Evolutionary conservation across 352 stramenopile genomes (phyloP).

Genomic region (Pythium volutum): DNA sequence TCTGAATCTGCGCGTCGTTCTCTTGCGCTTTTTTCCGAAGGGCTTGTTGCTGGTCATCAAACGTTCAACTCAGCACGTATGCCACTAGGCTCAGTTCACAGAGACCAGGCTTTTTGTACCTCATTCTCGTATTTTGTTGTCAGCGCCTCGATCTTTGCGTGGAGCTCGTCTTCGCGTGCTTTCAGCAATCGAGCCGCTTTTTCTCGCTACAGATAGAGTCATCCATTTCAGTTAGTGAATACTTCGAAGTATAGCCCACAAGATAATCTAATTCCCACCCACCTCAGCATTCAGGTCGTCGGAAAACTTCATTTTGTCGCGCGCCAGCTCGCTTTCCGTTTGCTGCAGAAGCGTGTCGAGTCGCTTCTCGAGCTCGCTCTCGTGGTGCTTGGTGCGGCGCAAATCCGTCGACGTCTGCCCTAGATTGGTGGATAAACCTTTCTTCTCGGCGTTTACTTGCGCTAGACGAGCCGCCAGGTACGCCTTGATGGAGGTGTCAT

Average conservation of each 20-base stretch:
- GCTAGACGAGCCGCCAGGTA: slow-evolving; percentile 88
- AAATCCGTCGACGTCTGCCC: slow-evolving; percentile 47
- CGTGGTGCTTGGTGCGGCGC: slow-evolving; percentile 36
- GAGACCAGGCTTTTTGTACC: slow-evolving; percentile 24
- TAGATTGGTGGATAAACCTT: slow-evolving; percentile 34
- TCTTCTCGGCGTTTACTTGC: slow-evolving; percentile 69
- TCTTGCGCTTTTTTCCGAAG: slow-evolving; percentile 44
- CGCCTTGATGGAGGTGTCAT: slow-evolving; percentile 88
- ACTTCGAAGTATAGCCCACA: too few species aligned
- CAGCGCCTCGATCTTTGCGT: slow-evolving; percentile 61
- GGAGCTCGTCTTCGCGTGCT: slow-evolving; percentile 57
- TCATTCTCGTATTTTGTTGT: slow-evolving; percentile 62
- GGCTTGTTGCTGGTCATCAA: slow-evolving; percentile 34
- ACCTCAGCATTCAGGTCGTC: slow-evolving; percentile 61
- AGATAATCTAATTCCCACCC: background rate
- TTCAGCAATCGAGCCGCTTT: slow-evolving; percentile 46
- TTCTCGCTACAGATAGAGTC: slow-evolving; percentile 31
- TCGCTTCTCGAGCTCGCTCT: slow-evolving; percentile 43
- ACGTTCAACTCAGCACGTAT: background rate
- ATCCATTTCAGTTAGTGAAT: background rate
- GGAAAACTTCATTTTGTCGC: slow-evolving; percentile 65
- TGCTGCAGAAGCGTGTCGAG: slow-evolving; percentile 52
- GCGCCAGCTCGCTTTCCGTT: slow-evolving; percentile 51
- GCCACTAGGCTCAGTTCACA: background rate
- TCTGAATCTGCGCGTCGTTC: slow-evolving; percentile 52